phyloP scores from a whole-genome alignment of 306 rosid genomes.

The Cucumis cinereus region DNA sequence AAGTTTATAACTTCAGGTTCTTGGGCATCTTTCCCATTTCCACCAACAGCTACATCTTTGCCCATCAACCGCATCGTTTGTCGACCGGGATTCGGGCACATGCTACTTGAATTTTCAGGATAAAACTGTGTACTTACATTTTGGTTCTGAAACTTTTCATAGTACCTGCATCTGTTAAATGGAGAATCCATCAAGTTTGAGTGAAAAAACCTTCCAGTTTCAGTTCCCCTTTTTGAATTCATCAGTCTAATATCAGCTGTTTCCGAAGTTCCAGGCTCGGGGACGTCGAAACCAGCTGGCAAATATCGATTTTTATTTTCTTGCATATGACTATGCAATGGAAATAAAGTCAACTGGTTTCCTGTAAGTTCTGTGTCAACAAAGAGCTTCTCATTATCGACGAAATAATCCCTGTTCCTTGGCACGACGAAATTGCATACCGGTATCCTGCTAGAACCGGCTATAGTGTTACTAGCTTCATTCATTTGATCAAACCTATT shows the following conservation, averaged over 20 bases:
- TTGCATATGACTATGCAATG: conserved; percentile 18
- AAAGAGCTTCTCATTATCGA: conserved; percentile 26
- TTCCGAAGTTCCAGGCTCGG: conserved; percentile 30
- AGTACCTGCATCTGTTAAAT: conserved; percentile 30
- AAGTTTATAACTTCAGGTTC: conserved; percentile 34
- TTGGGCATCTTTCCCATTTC: conserved; percentile 47
- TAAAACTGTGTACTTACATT: conserved; percentile 19
- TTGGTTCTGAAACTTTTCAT: conserved; percentile 30
- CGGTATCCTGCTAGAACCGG: conserved; percentile 33
- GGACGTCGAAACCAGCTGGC: conserved; percentile 44
- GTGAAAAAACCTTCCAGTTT: conserved; percentile 24
- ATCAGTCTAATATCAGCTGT: conserved; percentile 34
- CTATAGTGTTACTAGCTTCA: conserved; percentile 22
- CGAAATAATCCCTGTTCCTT: conserved; percentile 25
- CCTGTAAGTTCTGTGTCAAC: conserved; percentile 33
- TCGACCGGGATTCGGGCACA: conserved; percentile 31
- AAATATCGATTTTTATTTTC: conserved; percentile 22
- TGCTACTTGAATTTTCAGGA: conserved; percentile 33
- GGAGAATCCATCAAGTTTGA: conserved; percentile 28
- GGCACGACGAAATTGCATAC: conserved; percentile 16
- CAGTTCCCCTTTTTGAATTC: conserved; percentile 30
- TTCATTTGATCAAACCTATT: conserved; percentile 26
- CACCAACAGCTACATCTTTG: conserved; percentile 88
- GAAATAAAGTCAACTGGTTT: conserved; percentile 33
- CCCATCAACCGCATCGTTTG: conserved; percentile 99